These are phyloP conservation scores for Stephania yunnanensis DNA, from an alignment of 164 flowering plant species.

Conservation along the genomic window DNA sequence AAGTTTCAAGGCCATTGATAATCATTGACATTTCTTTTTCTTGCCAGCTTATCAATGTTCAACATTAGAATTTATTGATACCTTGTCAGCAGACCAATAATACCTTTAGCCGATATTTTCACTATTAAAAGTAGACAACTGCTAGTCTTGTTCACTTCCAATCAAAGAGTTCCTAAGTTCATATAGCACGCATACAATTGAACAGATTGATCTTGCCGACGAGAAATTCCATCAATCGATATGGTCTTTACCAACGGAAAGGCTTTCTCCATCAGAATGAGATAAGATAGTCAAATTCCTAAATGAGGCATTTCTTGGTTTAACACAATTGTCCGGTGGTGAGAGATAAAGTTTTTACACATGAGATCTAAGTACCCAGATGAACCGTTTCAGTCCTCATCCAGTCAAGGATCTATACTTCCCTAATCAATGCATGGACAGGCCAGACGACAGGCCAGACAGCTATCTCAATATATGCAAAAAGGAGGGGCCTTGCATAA, in stretches of 20 bases:
- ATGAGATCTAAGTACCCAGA: no score
- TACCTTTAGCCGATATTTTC: not conserved
- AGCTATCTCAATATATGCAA: not conserved
- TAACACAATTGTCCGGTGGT: no score
- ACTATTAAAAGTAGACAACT: not conserved
- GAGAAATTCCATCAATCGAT: not conserved
- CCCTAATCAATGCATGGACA: no score
- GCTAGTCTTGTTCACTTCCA: not conserved
- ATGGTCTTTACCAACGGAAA: not conserved
- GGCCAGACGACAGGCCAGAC: no score
- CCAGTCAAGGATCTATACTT: no score
- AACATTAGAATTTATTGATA: no score
- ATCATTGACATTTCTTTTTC: not conserved
- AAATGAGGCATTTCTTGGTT: no score
- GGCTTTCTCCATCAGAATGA: not conserved
- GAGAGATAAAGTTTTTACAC: no score
- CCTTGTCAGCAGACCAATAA: not conserved
- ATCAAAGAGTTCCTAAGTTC: not conserved
- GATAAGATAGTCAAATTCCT: not conserved
- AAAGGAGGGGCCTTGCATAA: not conserved
- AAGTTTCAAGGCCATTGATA: slow-evolving; percentile 1
- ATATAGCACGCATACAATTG: not conserved
- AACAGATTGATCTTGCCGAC: not conserved
- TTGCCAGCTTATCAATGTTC: not conserved
- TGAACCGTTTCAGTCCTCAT: no score